phyloP scores from a whole-genome alignment of 192 early-diverging fungal genomes.

The Coemansia sp. region DNA sequence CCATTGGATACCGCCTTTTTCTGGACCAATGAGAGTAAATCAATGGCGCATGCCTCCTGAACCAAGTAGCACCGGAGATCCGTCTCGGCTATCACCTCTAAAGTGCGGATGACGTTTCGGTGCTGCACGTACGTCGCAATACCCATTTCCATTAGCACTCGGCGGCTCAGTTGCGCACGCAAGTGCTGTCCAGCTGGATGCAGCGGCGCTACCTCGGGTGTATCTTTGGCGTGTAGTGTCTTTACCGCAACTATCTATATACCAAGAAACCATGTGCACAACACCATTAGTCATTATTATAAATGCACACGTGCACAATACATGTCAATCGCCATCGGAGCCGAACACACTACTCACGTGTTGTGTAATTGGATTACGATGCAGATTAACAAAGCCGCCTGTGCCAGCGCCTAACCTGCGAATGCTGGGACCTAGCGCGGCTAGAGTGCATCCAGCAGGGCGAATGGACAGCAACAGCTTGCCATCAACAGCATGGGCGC shows the following conservation, averaged over 20 bases:
- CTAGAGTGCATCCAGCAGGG: conserved; percentile 40
- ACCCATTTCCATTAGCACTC: conserved; percentile 43
- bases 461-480: conserved; percentile 38
- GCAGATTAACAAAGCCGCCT: conserved; percentile 47
- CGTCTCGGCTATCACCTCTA: conserved; percentile 67
- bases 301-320: background rate
- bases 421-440: conserved; percentile 26
- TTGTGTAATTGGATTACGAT: conserved; percentile 15
- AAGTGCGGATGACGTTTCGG: conserved; percentile 67
- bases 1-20: conserved; percentile 21
- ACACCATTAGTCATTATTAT: background rate
- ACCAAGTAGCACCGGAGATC: conserved; percentile 63
- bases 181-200: background rate
- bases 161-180: conserved; percentile 12
- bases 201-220: background rate
- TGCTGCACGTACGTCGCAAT: conserved; percentile 58
- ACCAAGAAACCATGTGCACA: conserved; percentile 1
- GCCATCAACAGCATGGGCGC: conserved; percentile 34
- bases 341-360: conserved; percentile 6
- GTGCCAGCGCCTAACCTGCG: conserved; percentile 49
- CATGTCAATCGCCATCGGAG: background rate
- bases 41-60: conserved; percentile 85
- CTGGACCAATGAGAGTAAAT: conserved; percentile 78
- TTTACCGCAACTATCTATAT: conserved; percentile 47
- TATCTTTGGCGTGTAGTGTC: conserved; percentile 18